Conservation (phyloP, 768 basidiomycete species). For the Boletales sp. region DNA sequence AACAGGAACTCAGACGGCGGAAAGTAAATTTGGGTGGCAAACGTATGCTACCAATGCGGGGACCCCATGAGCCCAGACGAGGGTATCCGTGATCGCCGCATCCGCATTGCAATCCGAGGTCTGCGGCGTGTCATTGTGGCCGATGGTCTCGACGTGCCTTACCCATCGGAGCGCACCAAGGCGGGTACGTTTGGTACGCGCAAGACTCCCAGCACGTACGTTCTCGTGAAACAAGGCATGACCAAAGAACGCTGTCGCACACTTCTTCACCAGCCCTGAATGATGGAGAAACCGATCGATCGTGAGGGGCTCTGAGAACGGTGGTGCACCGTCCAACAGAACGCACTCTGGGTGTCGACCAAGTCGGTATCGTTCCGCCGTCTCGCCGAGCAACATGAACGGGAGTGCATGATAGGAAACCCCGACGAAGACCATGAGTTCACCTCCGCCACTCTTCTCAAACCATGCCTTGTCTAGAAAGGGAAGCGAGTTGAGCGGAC, state of each 20-base stretch:
- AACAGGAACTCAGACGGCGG: too few relatives aligned
- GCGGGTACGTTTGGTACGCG: too few relatives aligned
- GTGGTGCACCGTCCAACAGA: constrained; percentile 28
- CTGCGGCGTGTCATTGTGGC: too few relatives aligned
- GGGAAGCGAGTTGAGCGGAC: constrained; percentile 48
- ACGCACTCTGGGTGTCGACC: background rate
- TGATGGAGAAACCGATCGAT: constrained; percentile 42
- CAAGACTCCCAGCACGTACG: too few relatives aligned
- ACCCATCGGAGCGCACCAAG: too few relatives aligned
- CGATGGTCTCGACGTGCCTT: too few relatives aligned
- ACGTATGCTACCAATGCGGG: too few relatives aligned
- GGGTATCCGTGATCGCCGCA: too few relatives aligned
- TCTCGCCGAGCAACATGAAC: constrained; percentile 40
- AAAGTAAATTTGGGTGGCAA: too few relatives aligned
- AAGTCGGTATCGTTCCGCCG: background rate
- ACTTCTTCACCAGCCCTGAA: constrained; percentile 33
- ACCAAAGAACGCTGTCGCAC: constrained; percentile 5
- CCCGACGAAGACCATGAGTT: constrained; percentile 40
- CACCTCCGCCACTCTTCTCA: constrained; percentile 37
- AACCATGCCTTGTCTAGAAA: constrained; percentile 46
- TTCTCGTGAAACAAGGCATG: too few relatives aligned
- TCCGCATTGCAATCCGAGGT: too few relatives aligned
- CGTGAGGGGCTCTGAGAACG: constrained; percentile 40
- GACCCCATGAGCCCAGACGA: too few relatives aligned
- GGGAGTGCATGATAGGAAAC: constrained; percentile 43